These are phyloP conservation scores for Suhomyces ambrosiae DNA, from an alignment of 1,139 yeast genomes.

Conservation along the genomic window DNA sequence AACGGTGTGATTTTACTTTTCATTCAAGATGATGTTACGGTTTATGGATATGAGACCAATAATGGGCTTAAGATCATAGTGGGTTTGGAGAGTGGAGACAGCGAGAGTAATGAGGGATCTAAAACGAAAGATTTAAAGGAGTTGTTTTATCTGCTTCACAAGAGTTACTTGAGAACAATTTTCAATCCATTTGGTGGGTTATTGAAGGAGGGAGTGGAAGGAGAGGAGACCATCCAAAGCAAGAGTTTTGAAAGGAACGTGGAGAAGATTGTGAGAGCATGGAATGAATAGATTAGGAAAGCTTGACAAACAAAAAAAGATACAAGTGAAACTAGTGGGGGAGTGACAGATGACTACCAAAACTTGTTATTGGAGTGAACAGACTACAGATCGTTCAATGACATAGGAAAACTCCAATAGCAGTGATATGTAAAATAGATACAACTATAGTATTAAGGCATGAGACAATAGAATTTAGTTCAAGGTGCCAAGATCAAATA, in stretches of 20 bases:
- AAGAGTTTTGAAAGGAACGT: conserved; percentile 43
- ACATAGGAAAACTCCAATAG: too few species aligned
- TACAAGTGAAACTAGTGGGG: not conserved
- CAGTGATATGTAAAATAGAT: too few species aligned
- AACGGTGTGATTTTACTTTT: conserved; percentile 48
- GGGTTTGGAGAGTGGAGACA: conserved; percentile 33
- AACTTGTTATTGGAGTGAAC: too few species aligned
- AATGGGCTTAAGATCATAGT: conserved; percentile 62
- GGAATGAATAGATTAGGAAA: conserved; percentile 24
- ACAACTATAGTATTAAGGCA: too few species aligned
- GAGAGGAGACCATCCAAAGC: conserved; percentile 9
- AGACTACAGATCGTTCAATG: too few species aligned
- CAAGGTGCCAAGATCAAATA: too few species aligned
- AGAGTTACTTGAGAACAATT: conserved; percentile 49
- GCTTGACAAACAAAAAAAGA: not conserved
- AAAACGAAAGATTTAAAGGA: conserved; percentile 24
- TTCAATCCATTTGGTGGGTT: conserved; percentile 58
- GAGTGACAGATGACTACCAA: too few species aligned
- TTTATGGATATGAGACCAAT: conserved; percentile 63
- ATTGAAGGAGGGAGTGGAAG: conserved; percentile 15
- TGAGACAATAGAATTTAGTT: too few species aligned
- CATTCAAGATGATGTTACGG: conserved; percentile 61
- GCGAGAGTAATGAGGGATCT: conserved; percentile 2
- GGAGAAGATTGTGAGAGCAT: conserved; percentile 33
- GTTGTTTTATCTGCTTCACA: conserved; percentile 48